These are phyloP conservation scores for Austroboletus eburneus DNA, from an alignment of 768 basidiomycete genomes.

Conservation along the genomic window DNA sequence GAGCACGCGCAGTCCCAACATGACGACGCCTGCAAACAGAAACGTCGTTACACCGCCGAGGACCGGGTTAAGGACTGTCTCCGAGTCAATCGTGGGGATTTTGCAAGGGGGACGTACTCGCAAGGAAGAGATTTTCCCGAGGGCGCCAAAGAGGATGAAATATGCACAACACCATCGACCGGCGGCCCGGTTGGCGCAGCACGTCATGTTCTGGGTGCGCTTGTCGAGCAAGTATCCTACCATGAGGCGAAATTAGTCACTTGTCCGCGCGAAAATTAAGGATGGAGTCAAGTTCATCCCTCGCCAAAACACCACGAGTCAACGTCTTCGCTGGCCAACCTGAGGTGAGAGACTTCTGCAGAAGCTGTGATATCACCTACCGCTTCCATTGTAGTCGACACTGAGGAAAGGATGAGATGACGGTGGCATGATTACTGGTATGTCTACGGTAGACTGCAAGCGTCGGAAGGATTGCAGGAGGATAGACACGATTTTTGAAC, in stretches of 20 bases:
- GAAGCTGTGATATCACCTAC: slow-evolving; percentile 84
- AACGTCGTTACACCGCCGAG: slow-evolving; percentile 86
- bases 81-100: background rate
- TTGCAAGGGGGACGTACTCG: slow-evolving; percentile 46
- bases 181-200: slow-evolving; percentile 76
- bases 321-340: slow-evolving; percentile 70
- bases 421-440: background rate
- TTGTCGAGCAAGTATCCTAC: background rate
- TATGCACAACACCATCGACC: slow-evolving; percentile 78
- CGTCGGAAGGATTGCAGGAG: slow-evolving; percentile 62
- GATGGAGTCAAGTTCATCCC: too few relatives aligned
- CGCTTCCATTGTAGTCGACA: slow-evolving; percentile 76
- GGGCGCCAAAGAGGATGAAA: slow-evolving; percentile 73
- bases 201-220: slow-evolving; percentile 65
- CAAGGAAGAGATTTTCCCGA: slow-evolving; percentile 81
- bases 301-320: slow-evolving; percentile 69
- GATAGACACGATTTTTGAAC: slow-evolving; percentile 74
- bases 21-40: slow-evolving; percentile 72
- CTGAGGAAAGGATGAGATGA: slow-evolving; percentile 26
- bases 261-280: slow-evolving; percentile 69
- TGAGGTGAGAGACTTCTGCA: slow-evolving; percentile 74
- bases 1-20: slow-evolving; percentile 69
- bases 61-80: slow-evolving; percentile 69
- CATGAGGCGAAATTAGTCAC: background rate
- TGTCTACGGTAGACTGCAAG: slow-evolving; percentile 51